phyloP scores from a whole-genome alignment of 805 yeast genomes.

The Yamadazyma olivae region DNA sequence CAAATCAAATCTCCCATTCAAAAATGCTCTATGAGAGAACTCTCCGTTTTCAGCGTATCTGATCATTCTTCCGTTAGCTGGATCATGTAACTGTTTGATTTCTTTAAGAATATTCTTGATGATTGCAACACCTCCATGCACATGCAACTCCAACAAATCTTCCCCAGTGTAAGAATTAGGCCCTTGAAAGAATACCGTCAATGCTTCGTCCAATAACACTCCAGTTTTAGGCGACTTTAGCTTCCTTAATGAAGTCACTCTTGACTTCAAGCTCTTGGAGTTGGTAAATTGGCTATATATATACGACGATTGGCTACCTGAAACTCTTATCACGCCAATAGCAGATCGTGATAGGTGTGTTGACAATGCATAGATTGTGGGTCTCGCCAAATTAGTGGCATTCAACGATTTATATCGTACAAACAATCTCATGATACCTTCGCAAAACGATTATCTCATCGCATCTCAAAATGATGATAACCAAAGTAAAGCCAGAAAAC shows the following conservation, averaged over 20 bases:
- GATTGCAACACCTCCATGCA: conserved; percentile 93
- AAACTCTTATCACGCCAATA: conserved; percentile 76
- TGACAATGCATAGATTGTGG: conserved; percentile 89
- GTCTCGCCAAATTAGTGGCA: conserved; percentile 23
- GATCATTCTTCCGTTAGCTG: conserved; percentile 38
- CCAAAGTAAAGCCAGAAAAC: not conserved
- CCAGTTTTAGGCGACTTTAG: conserved; percentile 43
- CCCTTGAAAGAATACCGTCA: conserved; percentile 62
- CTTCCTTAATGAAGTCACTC: conserved; percentile 57
- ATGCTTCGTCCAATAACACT: conserved; percentile 69
- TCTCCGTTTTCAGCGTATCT: conserved; percentile 93
- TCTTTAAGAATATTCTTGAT: conserved; percentile 64
- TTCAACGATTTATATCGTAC: conserved; percentile 3
- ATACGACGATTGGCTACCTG: conserved; percentile 61
- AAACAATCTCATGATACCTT: no score
- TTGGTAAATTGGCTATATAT: conserved; percentile 49
- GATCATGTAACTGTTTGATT: conserved; percentile 51
- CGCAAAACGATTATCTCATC: no score
- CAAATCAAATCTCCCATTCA: conserved; percentile 78
- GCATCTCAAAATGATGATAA: not conserved
- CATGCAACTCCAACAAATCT: conserved; percentile 81
- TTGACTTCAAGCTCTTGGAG: conserved; percentile 39
- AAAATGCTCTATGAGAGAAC: conserved; percentile 82
- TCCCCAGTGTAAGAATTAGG: conserved; percentile 93
- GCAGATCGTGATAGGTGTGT: conserved; percentile 83